Conservation (phyloP, 331 rosid genomes). For the Quercus tomentella region DNA sequence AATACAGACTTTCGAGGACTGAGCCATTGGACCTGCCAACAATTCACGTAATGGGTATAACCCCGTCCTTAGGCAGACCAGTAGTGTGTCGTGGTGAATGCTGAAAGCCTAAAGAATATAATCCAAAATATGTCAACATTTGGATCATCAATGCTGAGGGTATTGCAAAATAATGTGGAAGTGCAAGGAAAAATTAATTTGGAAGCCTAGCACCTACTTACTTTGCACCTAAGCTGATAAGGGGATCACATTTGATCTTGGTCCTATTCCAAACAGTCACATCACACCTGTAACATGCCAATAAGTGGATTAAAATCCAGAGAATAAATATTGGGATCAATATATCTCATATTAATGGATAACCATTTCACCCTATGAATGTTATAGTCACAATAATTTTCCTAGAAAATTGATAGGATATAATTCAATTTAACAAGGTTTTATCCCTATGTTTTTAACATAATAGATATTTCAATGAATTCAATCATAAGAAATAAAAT, state of each 20-base stretch:
- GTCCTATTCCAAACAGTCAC: slow-evolving; percentile 96
- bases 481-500: too few relatives aligned
- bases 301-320: neutral
- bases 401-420: neutral
- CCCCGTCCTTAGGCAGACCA: neutral
- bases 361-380: neutral
- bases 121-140: neutral
- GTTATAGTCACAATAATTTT: neutral
- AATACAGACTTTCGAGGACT: neutral
- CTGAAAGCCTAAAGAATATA: neutral
- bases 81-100: neutral
- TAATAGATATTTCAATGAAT: neutral
- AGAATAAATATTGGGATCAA: neutral
- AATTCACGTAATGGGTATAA: neutral
- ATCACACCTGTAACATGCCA: slow-evolving; percentile 50
- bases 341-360: neutral
- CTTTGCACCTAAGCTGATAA: slow-evolving; percentile 86
- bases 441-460: neutral
- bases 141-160: neutral
- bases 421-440: neutral
- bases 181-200: neutral
- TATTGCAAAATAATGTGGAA: neutral
- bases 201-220: slow-evolving; percentile 31
- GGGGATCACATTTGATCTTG: slow-evolving; percentile 84
- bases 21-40: neutral